Percentiles rank a stretch among this genome's conserved stretches.
Evolutionary conservation across 1,139 yeast genomes (phyloP).

Genomic region (Diutina sp.): DNA sequence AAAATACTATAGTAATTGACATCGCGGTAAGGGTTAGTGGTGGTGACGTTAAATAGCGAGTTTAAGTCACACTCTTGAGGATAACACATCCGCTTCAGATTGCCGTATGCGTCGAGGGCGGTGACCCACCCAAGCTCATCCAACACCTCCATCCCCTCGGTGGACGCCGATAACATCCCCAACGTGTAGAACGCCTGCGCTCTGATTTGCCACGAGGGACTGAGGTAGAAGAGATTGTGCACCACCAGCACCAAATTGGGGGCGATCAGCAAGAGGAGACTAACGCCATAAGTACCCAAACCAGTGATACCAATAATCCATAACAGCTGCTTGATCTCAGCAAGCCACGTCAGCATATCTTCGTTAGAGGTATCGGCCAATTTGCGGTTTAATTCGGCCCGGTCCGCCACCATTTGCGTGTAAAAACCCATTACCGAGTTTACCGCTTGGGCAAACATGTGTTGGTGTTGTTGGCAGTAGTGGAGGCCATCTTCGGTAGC

Average conservation of each 20-base stretch:
- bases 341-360: neutral
- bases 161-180: conserved; percentile 62
- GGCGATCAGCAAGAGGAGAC: conserved; percentile 44
- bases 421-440: neutral
- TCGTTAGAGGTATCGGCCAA: neutral
- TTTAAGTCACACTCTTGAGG: conserved; percentile 19
- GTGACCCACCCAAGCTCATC: conserved; percentile 68
- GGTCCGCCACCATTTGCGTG: neutral
- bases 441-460: neutral
- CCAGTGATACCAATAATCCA: conserved; percentile 89
- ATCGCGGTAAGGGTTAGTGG: conserved; percentile 20
- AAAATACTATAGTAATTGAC: conserved; percentile 18
- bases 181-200: conserved; percentile 71
- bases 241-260: conserved; percentile 31
- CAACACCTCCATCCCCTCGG: conserved; percentile 74
- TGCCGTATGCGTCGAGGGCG: conserved; percentile 38
- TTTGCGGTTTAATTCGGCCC: neutral
- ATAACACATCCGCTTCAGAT: conserved; percentile 34
- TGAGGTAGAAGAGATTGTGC: conserved; percentile 11
- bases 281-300: conserved; percentile 53
- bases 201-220: conserved; percentile 51
- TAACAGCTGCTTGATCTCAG: conserved; percentile 46
- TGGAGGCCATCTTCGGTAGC: conserved; percentile 70
- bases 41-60: conserved; percentile 13
- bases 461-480: conserved; percentile 12